These are phyloP conservation scores for Schwanniomyces occidentalis DNA, from an alignment of 805 yeast genomes.

Conservation along the genomic window DNA sequence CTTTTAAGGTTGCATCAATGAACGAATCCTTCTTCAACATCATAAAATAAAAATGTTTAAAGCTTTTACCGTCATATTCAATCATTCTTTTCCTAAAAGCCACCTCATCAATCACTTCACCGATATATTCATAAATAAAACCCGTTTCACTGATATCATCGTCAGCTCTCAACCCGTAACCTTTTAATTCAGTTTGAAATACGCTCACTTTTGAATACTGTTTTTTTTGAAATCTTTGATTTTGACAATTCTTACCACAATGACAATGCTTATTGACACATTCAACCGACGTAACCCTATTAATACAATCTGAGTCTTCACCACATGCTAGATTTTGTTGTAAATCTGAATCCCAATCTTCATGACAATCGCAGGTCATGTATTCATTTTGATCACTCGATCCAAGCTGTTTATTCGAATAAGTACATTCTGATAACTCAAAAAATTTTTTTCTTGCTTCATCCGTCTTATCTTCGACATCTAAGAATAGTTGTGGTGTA, in stretches of 20 bases:
- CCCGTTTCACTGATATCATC: conserved; percentile 54
- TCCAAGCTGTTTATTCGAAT: conserved; percentile 63
- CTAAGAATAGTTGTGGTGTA: conserved; percentile 27
- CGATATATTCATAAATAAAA: conserved; percentile 90
- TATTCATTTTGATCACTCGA: conserved; percentile 72
- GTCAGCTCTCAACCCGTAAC: conserved; percentile 84
- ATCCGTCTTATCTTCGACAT: conserved; percentile 57
- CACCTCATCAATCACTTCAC: conserved; percentile 85
- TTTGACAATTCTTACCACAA: conserved; percentile 80
- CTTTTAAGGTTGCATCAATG: conserved; percentile 90
- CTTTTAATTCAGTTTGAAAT: conserved; percentile 81
- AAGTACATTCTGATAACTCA: conserved; percentile 58
- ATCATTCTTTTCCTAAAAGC: conserved; percentile 74
- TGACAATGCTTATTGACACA: conserved; percentile 68
- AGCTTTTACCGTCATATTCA: conserved; percentile 65
- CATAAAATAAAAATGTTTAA: conserved; percentile 91
- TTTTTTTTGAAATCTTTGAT: conserved; percentile 81
- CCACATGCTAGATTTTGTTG: conserved; percentile 70
- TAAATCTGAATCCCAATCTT: conserved; percentile 40
- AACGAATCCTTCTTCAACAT: conserved; percentile 91
- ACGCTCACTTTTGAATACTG: conserved; percentile 78
- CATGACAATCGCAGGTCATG: conserved; percentile 89
- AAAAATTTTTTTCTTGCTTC: conserved; percentile 67
- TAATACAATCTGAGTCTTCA: conserved; percentile 85
- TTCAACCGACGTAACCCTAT: conserved; percentile 88